Evolutionary conservation across 179 eudicot species (phyloP), one percentile per base, ranked within the genome.

Genomic region (Beta lomatogona): DNA sequence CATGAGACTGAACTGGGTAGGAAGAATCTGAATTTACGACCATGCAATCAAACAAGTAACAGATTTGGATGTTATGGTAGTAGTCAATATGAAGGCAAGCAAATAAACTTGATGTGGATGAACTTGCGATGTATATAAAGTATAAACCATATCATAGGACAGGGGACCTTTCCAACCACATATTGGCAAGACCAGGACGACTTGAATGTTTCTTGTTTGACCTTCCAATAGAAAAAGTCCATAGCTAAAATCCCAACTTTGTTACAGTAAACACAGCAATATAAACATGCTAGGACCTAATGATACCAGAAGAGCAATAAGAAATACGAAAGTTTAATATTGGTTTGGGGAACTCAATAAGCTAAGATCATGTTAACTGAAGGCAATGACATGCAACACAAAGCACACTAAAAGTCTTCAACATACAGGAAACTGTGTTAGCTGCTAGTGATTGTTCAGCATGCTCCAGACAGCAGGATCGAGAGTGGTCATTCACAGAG

Each of bases 381-480:
- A 9, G 50, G 53, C 74, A 70, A 70, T 22, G 61, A n/a, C 76
- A 53, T 53, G 76, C 57, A 73, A 50, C 76, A 73, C 61, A 15
- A 73, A 53, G 46, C 76, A 73, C 60, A 22, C 28, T 46, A 31
- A 46, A 36, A 36, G 48, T 67, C 48, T 25, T 14, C 74, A 45
- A 19, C 55, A 46, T 46, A 70, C 28, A 70, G 55, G 54, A 18
- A 70, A 46, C 21, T 46, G 74, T 14, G 25, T 45, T 46, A 67
- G 48, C 48, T 31, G 19, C 48, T 36, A 44, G 6, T 70, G 54
- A n/a, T 19, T 70, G 28, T 44, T 70, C 74, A 45, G n/a, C 31
- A 22, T 21, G 75, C 57, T 71, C 19, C 72, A 7, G 13, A 18
- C 16, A 45, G 28, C 75, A 71, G 15, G 19, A 10, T n/a, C 18